phyloP scores from a whole-genome alignment of 805 yeast genomes.

The Monosporozyma unispora region DNA sequence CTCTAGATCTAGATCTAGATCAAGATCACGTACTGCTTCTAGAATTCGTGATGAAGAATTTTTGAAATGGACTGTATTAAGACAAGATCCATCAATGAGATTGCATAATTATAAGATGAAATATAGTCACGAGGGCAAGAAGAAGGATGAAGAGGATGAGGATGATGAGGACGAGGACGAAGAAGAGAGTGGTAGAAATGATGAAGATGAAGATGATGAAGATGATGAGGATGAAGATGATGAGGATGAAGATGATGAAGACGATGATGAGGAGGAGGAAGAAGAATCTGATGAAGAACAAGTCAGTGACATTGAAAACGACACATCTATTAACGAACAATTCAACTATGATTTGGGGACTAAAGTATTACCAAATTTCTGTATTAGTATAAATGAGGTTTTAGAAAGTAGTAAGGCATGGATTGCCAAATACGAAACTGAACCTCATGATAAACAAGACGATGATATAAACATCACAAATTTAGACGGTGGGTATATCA shows the following conservation, averaged over 20 bases:
- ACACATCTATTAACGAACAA: conserved; percentile 25
- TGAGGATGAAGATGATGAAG: conserved; percentile 9
- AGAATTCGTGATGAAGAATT: conserved; percentile 31
- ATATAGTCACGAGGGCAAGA: conserved; percentile 3
- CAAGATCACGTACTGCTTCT: conserved; percentile 23
- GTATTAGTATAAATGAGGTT: conserved; percentile 21
- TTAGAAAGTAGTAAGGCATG: conserved; percentile 27
- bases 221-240: conserved; percentile 7
- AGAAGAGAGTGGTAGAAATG: conserved; percentile 9
- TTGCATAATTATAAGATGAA: conserved; percentile 26
- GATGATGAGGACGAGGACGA: conserved; percentile 6
- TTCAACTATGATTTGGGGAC: conserved; percentile 27
- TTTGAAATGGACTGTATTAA: conserved; percentile 55
- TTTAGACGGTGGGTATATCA: conserved; percentile 22
- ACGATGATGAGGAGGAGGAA: conserved; percentile 42
- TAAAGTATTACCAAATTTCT: conserved; percentile 28
- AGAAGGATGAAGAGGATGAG: conserved; percentile 9
- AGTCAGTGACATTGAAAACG: conserved; percentile 31
- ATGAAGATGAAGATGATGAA: conserved; percentile 9
- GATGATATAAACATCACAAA: conserved; percentile 21
- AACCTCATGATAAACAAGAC: conserved; percentile 28
- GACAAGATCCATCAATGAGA: conserved; percentile 68
- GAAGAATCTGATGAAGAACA: conserved; percentile 35
- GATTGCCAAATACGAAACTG: conserved; percentile 20
- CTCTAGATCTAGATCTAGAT: conserved; percentile 9